These are phyloP conservation scores for Fusarium irregulare DNA, from an alignment of 2,329 filamentous ascomycete species.

Conservation along the genomic window DNA sequence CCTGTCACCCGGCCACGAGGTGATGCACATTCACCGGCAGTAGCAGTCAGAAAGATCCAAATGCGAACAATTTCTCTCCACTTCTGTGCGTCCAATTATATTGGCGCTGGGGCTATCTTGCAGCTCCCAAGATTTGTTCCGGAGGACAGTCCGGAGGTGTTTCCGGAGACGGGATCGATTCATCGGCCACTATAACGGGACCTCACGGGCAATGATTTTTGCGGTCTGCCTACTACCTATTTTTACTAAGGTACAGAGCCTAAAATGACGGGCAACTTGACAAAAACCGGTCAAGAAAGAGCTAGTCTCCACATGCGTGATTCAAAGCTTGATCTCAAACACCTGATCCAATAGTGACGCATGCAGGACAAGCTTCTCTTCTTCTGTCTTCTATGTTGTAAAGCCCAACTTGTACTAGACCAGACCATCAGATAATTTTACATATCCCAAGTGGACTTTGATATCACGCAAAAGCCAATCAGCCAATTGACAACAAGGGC, in stretches of 20 bases:
- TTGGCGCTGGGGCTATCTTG: conserved; percentile 7
- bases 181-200: conserved; percentile 23
- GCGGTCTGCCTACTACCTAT: neutral
- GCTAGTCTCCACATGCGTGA: conserved; percentile 16
- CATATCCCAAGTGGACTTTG: conserved; percentile 30
- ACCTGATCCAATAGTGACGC: conserved; percentile 34
- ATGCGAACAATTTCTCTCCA: conserved; percentile 27
- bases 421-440: neutral
- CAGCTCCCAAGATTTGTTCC: conserved; percentile 23
- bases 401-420: conserved; percentile 15
- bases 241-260: neutral
- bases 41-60: conserved; percentile 11
- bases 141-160: conserved; percentile 38
- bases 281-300: neutral
- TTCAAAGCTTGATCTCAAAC: conserved; percentile 9
- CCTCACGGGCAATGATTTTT: neutral
- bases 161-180: conserved; percentile 33
- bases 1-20: conserved; percentile 30
- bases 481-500: conserved; percentile 32
- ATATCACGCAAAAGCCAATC: conserved; percentile 11
- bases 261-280: neutral
- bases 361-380: conserved; percentile 21
- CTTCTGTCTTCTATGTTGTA: conserved; percentile 4
- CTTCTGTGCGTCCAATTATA: conserved; percentile 21
- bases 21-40: conserved; percentile 18